Percentiles rank a stretch among this genome's conserved stretches.
phyloP scores from a whole-genome alignment of 2,329 filamentous ascomycete genomes.

The Cladorrhinum sp. region DNA sequence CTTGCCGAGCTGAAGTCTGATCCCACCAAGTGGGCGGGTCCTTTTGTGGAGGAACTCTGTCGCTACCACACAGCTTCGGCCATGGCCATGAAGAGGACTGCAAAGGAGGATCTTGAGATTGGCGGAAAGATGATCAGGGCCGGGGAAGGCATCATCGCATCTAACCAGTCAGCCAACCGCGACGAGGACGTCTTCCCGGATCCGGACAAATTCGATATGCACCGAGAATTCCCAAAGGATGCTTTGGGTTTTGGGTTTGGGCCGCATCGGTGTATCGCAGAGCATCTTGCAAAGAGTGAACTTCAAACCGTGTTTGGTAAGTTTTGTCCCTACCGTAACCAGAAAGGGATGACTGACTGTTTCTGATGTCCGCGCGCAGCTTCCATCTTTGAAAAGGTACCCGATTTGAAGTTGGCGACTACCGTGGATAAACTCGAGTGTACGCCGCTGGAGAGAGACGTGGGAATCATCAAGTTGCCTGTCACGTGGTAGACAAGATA shows the following conservation, averaged over 20 bases:
- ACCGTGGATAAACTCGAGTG: conserved; percentile 40
- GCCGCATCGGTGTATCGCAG: conserved; percentile 45
- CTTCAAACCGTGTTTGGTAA: conserved; percentile 43
- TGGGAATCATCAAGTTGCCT: conserved; percentile 40
- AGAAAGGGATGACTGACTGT: conserved; percentile 1
- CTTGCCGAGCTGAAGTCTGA: conserved; percentile 40
- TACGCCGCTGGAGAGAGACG: conserved; percentile 37
- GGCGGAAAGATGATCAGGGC: conserved; percentile 43
- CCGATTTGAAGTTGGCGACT: conserved; percentile 38
- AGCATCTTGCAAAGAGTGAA: conserved; percentile 42
- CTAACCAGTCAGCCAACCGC: conserved; percentile 46
- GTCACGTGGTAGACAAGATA: conserved; percentile 30
- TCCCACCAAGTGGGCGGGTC: conserved; percentile 33
- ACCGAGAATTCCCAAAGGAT: conserved; percentile 35
- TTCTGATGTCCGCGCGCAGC: conserved; percentile 20
- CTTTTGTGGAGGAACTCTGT: conserved; percentile 48
- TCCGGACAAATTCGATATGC: conserved; percentile 44
- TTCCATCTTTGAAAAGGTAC: conserved; percentile 39
- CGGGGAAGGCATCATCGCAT: conserved; percentile 46
- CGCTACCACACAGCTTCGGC: conserved; percentile 47
- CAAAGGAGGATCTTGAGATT: conserved; percentile 45
- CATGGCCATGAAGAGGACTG: conserved; percentile 45
- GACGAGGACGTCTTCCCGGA: conserved; percentile 43
- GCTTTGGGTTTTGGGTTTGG: conserved; percentile 47
- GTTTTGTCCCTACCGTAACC: conserved; percentile 16